Conservation (phyloP, 805 yeast species). For the Yarrowia bubula region DNA sequence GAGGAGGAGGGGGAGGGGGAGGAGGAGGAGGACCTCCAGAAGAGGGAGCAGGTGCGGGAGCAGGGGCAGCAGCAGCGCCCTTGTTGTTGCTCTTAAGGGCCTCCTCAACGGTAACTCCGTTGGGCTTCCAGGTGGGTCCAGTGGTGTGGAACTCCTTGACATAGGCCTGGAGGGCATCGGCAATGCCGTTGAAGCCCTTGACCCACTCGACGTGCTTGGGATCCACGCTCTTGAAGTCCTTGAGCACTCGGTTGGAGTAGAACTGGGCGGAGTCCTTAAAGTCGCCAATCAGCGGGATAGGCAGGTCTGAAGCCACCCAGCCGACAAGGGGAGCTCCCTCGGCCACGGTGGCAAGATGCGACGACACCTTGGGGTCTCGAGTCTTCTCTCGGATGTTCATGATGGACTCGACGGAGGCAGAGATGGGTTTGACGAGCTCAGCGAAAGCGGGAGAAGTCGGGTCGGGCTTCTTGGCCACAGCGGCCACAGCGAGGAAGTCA, state of each 20-base stretch:
- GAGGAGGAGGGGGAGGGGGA: slow-evolving; percentile 88
- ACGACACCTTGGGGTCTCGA: slow-evolving; percentile 60
- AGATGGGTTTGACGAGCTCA: slow-evolving; percentile 66
- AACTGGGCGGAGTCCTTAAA: slow-evolving; percentile 89
- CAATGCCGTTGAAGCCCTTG: slow-evolving; percentile 55
- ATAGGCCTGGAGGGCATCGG: slow-evolving; percentile 68
- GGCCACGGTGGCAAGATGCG: slow-evolving; percentile 76
- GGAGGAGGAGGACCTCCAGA: slow-evolving; percentile 58
- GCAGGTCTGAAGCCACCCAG: slow-evolving; percentile 80
- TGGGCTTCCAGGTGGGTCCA: slow-evolving; percentile 77
- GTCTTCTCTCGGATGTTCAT: slow-evolving; percentile 69
- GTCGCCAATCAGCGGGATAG: slow-evolving; percentile 68
- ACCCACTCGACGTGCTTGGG: slow-evolving; percentile 80
- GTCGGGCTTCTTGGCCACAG: slow-evolving; percentile 64
- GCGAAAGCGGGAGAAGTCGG: slow-evolving; percentile 52
- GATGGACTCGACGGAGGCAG: slow-evolving; percentile 56
- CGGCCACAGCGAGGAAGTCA: slow-evolving; percentile 57
- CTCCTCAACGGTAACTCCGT: slow-evolving; percentile 58
- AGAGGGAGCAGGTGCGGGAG: slow-evolving; percentile 45
- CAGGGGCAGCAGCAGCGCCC: slow-evolving; percentile 37
- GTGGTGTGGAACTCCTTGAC: slow-evolving; percentile 76
- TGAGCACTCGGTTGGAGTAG: slow-evolving; percentile 88
- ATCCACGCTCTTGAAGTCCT: slow-evolving; percentile 75
- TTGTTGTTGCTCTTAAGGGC: slow-evolving; percentile 40
- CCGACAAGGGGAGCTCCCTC: slow-evolving; percentile 90